Base-by-base conservation (phyloP, 345 rosid genomes). In the Arabis alpina region DNA sequence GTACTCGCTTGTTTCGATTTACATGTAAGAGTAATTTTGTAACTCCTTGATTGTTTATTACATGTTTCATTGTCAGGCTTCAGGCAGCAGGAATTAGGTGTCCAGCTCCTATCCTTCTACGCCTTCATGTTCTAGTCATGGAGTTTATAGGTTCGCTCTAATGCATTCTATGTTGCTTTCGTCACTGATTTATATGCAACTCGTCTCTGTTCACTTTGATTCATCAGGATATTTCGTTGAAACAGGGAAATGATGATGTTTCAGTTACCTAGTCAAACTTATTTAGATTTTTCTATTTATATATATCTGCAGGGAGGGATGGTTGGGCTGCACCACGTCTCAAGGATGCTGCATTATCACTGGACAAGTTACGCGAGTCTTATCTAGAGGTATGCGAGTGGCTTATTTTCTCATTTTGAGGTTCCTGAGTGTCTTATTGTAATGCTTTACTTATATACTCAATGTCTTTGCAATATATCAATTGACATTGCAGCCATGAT, bases 241-340 rank as follows among this genome's bases (percentile, higher is more conserved):
- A 56, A 30, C 47, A 30, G 40, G 58, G 37, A 50, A 19, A 14
- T 60, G 49, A 10, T 50, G 43, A 19, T 30, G 10, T 64, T 8
- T 48, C 24, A 23, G 48, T 8, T 45, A 34, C 73, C 14, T 23
- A 2, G 3, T 32, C 45, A 28, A 5, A 1, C 55, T 25, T 6
- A 36, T 37, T 51, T n/a, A 58, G 59, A 48, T 45, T 61, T 12
- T 41, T 64, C 5, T 45, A 8, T 56, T 19, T 58, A 55, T 42
- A 1, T 52, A 7, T 64, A 60, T 51, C 64, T 72, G 48, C 76
- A 94, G 97, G 99, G 55, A 88, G 83, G 73, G 66, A 81, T 55
- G 99, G 99, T 64, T 89, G 96, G 92, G 97, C 99, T 49, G 97
- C 99, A 45, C 99, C 99, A 25, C 97, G 97, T 64, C 93, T 94